phyloP scores from a whole-genome alignment of 805 yeast genomes.

The Metahyphopichia silvanorum region DNA sequence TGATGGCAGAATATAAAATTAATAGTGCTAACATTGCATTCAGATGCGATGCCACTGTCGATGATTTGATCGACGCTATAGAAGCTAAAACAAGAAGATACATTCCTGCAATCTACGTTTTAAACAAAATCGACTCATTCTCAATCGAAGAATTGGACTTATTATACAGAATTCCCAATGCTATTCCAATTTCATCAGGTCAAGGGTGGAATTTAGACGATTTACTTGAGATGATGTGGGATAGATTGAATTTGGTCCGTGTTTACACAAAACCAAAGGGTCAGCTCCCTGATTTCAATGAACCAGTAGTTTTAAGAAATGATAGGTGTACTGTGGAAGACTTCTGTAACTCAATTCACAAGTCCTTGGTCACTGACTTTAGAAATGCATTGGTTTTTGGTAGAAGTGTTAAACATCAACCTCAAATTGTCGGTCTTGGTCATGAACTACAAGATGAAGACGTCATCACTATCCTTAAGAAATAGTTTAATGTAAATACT shows the following conservation, averaged over 20 bases:
- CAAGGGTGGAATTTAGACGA: conserved; percentile 97
- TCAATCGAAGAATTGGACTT: conserved; percentile 91
- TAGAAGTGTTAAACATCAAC: conserved; percentile 93
- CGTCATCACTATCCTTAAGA: conserved; percentile 91
- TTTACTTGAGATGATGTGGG: conserved; percentile 94
- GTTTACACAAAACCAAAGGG: conserved; percentile 98
- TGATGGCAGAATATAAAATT: conserved; percentile 91
- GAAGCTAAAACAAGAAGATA: conserved; percentile 90
- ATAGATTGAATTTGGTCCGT: conserved; percentile 80
- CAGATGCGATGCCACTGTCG: conserved; percentile 97
- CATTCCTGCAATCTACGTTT: conserved; percentile 91
- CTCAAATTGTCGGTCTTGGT: conserved; percentile 87
- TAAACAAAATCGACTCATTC: conserved; percentile 94
- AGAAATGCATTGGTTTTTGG: conserved; percentile 93
- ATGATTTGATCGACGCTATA: conserved; percentile 89
- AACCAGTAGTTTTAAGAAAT: conserved; percentile 88
- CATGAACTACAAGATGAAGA: conserved; percentile 93
- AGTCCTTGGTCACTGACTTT: conserved; percentile 89
- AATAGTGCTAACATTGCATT: conserved; percentile 95
- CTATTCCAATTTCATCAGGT: conserved; percentile 95
- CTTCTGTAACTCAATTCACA: conserved; percentile 95
- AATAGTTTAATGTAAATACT: conserved; percentile 25
- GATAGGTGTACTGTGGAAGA: conserved; percentile 87
- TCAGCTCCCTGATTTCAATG: conserved; percentile 84
- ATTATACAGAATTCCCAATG: conserved; percentile 89